Evolutionary conservation across 805 yeast species (phyloP), one percentile per base, ranked within the genome.

Genomic region (Isabelozyma pseudorhagii): DNA sequence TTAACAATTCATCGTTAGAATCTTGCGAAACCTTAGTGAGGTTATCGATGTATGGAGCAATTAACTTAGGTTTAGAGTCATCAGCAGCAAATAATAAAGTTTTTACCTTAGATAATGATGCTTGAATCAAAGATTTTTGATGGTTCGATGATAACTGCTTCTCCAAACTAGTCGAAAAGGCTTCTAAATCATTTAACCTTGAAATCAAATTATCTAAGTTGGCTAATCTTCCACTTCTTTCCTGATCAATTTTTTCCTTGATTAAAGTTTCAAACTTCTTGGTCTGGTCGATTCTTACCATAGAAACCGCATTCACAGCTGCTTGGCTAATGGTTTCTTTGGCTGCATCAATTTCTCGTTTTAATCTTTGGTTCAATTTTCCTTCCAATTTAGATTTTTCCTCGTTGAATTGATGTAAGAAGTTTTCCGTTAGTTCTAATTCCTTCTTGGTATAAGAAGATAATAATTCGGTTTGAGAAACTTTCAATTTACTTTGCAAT

Each of bases 201-300:
- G 71, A 53, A 56, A 79, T 74, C 49, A 94, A 76, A 49, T 82
- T 80, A 34, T 78, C 77, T 60, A 94, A 76, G 59, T 85, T 77
- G 44, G 86, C 77, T 59, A 92, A 80, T 63, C 94, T 84, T 27
- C 91, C 89, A 54, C 84, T 77, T 70, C 98, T 84, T 75, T 74
- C 78, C 44, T 58, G 48, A 53, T 73, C 68, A 38, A 67, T 55
- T 49, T 54, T 63, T n/a, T 60, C 64, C 50, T 63, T 58, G 50
- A 71, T 55, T 54, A 68, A 60, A 42, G 59, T 54, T 54, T 69
- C 73, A 48, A 69, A 71, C 17, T 61, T 83, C 56, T 84, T 79
- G 50, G 89, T 82, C 57, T 87, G 85, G 56, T 83, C 84, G 46
- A 84, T 72, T 59, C 89, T 81, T 49, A 85, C 81, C 63, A 86